phyloP scores from a whole-genome alignment of 2,329 filamentous ascomycete species.

The Plectosphaerella plurivora region DNA sequence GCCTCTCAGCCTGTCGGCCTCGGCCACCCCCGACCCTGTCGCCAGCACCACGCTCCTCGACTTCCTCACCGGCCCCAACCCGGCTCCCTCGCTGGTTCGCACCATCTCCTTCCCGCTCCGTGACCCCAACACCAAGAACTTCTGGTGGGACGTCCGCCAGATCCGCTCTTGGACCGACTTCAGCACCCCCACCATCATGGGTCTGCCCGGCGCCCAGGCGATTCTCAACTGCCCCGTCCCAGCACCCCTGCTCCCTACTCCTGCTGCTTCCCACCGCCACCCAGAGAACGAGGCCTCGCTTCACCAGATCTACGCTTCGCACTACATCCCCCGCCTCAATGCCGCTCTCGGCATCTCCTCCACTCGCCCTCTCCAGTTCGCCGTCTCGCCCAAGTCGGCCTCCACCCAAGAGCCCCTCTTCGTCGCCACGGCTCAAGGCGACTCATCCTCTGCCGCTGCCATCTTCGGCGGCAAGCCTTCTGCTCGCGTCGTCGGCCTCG shows the following conservation, averaged over 20 bases:
- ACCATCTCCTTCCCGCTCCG: conserved; percentile 66
- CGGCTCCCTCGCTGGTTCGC: conserved; percentile 75
- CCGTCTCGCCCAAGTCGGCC: conserved; percentile 32
- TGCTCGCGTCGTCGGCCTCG: conserved; percentile 71
- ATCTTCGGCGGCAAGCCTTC: conserved; percentile 43
- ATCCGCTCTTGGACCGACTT: conserved; percentile 80
- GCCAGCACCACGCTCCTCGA: conserved; percentile 66
- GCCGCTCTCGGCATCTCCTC: conserved; percentile 74
- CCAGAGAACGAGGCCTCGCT: conserved; percentile 77
- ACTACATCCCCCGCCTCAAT: conserved; percentile 85
- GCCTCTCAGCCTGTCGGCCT: conserved; percentile 31
- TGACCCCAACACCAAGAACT: conserved; percentile 71
- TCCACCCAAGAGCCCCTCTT: conserved; percentile 54
- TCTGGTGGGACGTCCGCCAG: conserved; percentile 95
- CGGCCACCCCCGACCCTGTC: conserved; percentile 37
- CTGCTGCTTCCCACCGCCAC: conserved; percentile 54
- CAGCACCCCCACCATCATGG: conserved; percentile 65
- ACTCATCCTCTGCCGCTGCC: conserved; percentile 50
- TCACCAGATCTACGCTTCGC: conserved; percentile 67
- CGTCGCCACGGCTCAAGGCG: conserved; percentile 57
- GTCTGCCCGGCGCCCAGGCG: conserved; percentile 66
- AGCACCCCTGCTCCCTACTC: conserved; percentile 54
- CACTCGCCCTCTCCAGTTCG: conserved; percentile 55
- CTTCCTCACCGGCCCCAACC: conserved; percentile 77
- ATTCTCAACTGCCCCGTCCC: conserved; percentile 69